Evolutionary conservation across 1,284 basidiomycete species (phyloP).

Genomic region (Boletus smithii): DNA sequence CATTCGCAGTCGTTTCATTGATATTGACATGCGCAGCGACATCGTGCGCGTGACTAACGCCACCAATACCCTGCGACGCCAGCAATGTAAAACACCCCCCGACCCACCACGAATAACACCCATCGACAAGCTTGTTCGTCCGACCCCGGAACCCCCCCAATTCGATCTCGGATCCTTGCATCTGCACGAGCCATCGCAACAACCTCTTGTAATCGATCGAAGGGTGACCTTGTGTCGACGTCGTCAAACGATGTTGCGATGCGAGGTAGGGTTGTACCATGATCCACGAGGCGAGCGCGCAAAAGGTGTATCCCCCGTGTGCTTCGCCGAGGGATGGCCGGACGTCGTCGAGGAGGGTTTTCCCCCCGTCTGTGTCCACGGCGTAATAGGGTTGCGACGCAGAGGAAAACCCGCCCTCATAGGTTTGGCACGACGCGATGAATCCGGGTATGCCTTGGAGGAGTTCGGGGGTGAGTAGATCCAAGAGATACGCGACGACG

Average conservation of each 20-base stretch:
- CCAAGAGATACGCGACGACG: conserved; percentile 65
- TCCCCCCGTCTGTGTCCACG: conserved; percentile 24
- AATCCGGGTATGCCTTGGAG: conserved; percentile 63
- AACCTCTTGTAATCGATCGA: conserved; percentile 61
- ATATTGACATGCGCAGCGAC: conserved; percentile 13
- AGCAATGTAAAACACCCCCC: conserved; percentile 86
- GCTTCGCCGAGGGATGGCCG: conserved; percentile 85
- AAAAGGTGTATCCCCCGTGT: conserved; percentile 97
- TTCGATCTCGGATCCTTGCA: conserved; percentile 85
- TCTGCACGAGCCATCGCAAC: conserved; percentile 79
- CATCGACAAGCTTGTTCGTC: conserved; percentile 97
- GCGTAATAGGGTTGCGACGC: conserved; percentile 69
- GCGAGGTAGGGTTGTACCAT: conserved; percentile 62
- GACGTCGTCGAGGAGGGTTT: conserved; percentile 38
- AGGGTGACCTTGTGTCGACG: conserved; percentile 4
- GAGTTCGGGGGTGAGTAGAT: conserved; percentile 87
- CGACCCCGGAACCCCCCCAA: conserved; percentile 91
- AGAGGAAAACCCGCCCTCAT: conserved; percentile 94
- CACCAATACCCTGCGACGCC: conserved; percentile 59
- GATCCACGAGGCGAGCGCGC: conserved; percentile 83
- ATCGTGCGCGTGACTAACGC: conserved; percentile 29
- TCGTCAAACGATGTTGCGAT: background rate
- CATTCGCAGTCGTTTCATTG: conserved; percentile 17
- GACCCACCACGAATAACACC: conserved; percentile 99
- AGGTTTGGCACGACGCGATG: conserved; percentile 87